phyloP scores from a whole-genome alignment of 83 land plant genomes.

The Thuja plicata region DNA sequence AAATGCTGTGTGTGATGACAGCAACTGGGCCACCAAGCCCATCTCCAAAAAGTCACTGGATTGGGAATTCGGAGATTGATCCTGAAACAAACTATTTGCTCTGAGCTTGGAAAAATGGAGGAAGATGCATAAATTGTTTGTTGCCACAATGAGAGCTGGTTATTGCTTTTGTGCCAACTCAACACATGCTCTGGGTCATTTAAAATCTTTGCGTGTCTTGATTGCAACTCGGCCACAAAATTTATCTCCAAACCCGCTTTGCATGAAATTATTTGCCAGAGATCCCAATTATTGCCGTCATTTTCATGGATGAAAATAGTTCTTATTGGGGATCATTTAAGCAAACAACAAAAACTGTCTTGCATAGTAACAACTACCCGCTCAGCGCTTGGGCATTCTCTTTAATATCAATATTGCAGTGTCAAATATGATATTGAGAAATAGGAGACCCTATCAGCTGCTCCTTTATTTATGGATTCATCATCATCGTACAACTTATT shows the following conservation, averaged over 20 bases:
- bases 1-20: neutral
- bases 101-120: constrained; percentile 2
- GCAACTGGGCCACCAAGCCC: neutral
- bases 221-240: neutral
- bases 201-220: neutral
- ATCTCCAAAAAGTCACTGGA: neutral
- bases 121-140: neutral
- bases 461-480: neutral
- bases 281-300: constrained; percentile 3
- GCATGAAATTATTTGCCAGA: neutral
- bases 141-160: constrained; percentile 1
- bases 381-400: neutral
- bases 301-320: neutral
- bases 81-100: constrained; percentile 2
- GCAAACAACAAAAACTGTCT: neutral
- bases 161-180: neutral
- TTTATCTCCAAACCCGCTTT: neutral
- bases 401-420: neutral
- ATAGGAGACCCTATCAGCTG: neutral
- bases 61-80: neutral
- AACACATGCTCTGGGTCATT: constrained; percentile 5
- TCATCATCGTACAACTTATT: neutral
- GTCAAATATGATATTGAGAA: neutral
- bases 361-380: neutral
- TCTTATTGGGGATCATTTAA: neutral